Percentiles rank a stretch among this genome's conserved stretches.
Evolutionary conservation across 257 asterid species (phyloP).

Genomic region (Penstemon eatonii): DNA sequence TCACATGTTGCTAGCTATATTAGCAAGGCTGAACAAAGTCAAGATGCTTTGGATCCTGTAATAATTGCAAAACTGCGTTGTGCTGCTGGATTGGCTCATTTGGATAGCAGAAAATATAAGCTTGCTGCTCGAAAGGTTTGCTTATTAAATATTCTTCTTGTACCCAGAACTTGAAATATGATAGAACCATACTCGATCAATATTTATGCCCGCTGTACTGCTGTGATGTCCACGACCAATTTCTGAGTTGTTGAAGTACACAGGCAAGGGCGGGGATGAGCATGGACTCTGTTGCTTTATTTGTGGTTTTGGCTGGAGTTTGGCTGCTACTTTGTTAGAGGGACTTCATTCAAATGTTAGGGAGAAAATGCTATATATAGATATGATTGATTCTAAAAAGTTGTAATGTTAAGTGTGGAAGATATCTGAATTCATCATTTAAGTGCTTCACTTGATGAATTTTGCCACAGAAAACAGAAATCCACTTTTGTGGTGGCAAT

Average conservation of each 20-base stretch:
- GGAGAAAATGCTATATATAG: constrained; percentile 6
- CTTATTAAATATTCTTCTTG: constrained; percentile 13
- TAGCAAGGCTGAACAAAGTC: constrained; percentile 82
- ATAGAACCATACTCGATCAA: not conserved
- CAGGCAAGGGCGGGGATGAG: constrained; percentile 2
- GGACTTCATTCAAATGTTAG: not conserved
- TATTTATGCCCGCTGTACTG: not conserved
- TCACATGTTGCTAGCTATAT: constrained; percentile 87
- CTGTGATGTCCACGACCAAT: not conserved
- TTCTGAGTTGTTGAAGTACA: not conserved
- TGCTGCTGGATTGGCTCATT: constrained; percentile 90
- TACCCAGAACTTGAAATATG: constrained; percentile 6
- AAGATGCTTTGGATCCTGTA: constrained; percentile 68
- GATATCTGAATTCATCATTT: not conserved
- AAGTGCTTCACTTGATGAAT: not conserved
- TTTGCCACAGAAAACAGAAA: not conserved
- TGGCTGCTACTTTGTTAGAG: not conserved
- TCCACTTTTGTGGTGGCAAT: not conserved
- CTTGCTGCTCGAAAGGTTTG: constrained; percentile 98
- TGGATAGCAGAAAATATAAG: constrained; percentile 81
- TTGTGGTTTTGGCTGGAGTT: not conserved
- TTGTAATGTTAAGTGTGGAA: constrained; percentile 2
- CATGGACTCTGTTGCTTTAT: not conserved
- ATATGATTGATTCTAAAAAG: constrained; percentile 3
- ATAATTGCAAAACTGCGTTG: constrained; percentile 72